Evolutionary conservation across 2,329 filamentous ascomycete species (phyloP), one percentile per base, ranked within the genome.

Genomic region (Westerdykella sp.): DNA sequence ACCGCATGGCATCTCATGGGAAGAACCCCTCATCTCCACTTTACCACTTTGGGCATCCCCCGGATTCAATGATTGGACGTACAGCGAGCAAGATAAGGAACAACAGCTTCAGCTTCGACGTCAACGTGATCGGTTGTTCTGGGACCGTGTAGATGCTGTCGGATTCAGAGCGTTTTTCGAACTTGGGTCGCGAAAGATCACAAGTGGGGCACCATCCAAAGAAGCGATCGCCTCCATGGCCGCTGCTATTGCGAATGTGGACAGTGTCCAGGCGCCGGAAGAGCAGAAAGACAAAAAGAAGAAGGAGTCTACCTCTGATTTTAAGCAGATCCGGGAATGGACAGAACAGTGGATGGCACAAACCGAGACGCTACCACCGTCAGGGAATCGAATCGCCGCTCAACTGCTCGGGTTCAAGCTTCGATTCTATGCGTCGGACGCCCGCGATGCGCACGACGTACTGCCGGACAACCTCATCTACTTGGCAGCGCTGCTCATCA

Each of bases 361-460:
- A 46, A 96, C 91, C 2, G 84, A 83, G 43, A 94, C 87, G 0
- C 70, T 93, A 3, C 90, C 90, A 4, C 88, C 90, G 1, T 75
- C 79, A 23, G 93, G 94, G 23, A 98, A 96, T 63, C 81, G 84
- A 35, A 87, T 94, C 46, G 93, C 93, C 1, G 94, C 94, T 23
- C 93, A 97, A 63, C 77, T 98, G 3, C 81, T 98, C 12, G 93
- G 93, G 4, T 98, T 98, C 76, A 98, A 98, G 68, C 78, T 98
- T 40, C 86, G 87, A 12, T 98, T 95, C 66, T 98, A 98, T 62
- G 85, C 87, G 34, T 94, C 88, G 0, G 74, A 83, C 22, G 82
- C 85, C 30, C 80, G 91, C 43, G 81, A 87, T 46, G 77, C 82
- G 42, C 73, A 78, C 1, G 93, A 97, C 57, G 76, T 83, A 2